Evolutionary conservation across 2,329 filamentous ascomycete genomes (phyloP), one percentile per base, ranked within the genome.

Genomic region (Lachnellula suecica): DNA sequence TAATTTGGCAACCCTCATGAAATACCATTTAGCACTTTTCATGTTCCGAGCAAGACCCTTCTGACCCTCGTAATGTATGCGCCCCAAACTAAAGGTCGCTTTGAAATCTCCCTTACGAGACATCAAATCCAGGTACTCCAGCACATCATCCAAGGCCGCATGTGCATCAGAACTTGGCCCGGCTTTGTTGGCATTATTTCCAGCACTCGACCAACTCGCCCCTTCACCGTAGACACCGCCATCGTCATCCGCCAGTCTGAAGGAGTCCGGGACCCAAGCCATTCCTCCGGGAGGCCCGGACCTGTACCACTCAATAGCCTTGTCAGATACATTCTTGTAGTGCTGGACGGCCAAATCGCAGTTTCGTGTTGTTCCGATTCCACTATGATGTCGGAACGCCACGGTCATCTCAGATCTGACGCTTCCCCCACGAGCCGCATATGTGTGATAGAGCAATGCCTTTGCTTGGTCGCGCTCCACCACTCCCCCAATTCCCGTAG

Each of bases 181-280:
- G 19, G 85, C 83, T 57, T 85, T 85, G 63, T 87, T 81, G 4
- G 91, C 91, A 66, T 96, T 92, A 51, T 82, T 79, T 4, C 94
- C 94, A 0, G 94, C 88, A 66, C 91, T 97, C 22, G 87, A 87
- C 35, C 87, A 89, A 67, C 93, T 97, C 11, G 94, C 94, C 3
- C 94, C 95, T 71, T 96, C 91, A 43, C 94, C 95, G 68, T 97
- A 99, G 6, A 96, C 88, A 40, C 94, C 94, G 7, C 94, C 95
- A 25, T 87, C 77, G 44, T 97, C 91, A 65, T 99, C 95, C 3
- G 91, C 89, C 63, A 97, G 88, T 51, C 90, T 84, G 73, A 89
- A 95, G 6, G 87, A 83, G 66, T 97, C 88, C 25, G 83, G 81
- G 2, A 87, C 78, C 77, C 95, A 86, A 27, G 81, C 78, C 71